Percentiles rank a stretch among this genome's conserved stretches.
phyloP scores from a whole-genome alignment of 1,284 basidiomycete species.

The Heterobasidion parviporum region DNA sequence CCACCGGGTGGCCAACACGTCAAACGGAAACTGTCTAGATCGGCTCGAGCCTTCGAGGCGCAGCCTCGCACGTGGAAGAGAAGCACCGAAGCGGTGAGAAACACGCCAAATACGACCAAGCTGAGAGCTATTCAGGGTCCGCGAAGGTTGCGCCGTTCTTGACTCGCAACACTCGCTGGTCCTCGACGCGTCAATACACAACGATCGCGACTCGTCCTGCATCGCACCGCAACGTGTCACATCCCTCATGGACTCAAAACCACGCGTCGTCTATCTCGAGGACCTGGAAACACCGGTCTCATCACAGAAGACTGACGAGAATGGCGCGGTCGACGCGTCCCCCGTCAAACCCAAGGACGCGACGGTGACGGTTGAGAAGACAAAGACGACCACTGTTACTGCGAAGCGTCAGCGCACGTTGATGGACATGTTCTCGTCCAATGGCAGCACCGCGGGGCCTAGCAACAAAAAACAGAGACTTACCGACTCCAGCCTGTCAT shows the following conservation, averaged over 20 bases:
- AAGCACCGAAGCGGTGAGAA: no score
- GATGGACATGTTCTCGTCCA: slow-evolving; percentile 44
- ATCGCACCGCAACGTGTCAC: not conserved
- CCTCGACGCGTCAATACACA: not conserved
- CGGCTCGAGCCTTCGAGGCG: no score
- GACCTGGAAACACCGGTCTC: slow-evolving; percentile 34
- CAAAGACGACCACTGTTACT: not conserved
- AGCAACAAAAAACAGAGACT: slow-evolving; percentile 36
- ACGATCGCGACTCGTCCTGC: not conserved
- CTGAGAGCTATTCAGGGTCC: not conserved
- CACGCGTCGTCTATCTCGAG: slow-evolving; percentile 44
- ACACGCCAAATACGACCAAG: not conserved
- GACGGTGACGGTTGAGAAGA: slow-evolving; percentile 11
- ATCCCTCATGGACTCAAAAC: slow-evolving; percentile 3
- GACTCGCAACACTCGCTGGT: not conserved
- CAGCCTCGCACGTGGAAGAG: no score
- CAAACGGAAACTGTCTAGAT: no score
- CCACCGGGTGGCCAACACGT: no score
- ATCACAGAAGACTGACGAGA: slow-evolving; percentile 9
- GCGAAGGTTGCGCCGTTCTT: not conserved
- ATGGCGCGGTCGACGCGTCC: slow-evolving; percentile 7
- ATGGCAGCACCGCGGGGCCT: slow-evolving; percentile 13
- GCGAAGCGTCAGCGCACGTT: slow-evolving; percentile 60
- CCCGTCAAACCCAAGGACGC: slow-evolving; percentile 9
- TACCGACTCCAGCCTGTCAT: slow-evolving; percentile 1